phyloP scores from a whole-genome alignment of 805 yeast genomes.

The Candida caryicola region DNA sequence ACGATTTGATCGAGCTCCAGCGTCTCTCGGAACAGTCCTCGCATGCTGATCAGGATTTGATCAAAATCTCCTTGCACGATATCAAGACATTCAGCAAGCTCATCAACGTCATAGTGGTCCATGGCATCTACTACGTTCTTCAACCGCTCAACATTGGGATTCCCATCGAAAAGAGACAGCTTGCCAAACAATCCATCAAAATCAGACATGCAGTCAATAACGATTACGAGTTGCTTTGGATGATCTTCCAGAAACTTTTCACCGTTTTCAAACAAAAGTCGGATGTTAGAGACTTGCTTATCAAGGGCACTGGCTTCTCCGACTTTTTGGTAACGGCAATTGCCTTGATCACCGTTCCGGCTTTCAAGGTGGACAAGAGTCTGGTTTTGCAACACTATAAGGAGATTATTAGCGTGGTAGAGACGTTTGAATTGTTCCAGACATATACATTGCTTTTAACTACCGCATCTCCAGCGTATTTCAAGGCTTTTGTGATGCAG shows the following conservation, averaged over 20 bases:
- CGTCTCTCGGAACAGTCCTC: constrained; percentile 23
- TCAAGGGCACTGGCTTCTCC: constrained; percentile 66
- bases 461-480: constrained; percentile 45
- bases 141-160: constrained; percentile 55
- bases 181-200: constrained; percentile 17
- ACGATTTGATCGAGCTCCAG: constrained; percentile 40
- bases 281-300: constrained; percentile 51
- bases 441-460: constrained; percentile 58
- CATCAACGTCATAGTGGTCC: constrained; percentile 60
- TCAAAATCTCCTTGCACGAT: constrained; percentile 80
- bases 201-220: background rate
- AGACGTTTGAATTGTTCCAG: constrained; percentile 65
- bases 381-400: constrained; percentile 12
- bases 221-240: constrained; percentile 20
- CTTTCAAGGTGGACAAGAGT: constrained; percentile 11
- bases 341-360: constrained; percentile 38
- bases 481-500: constrained; percentile 45
- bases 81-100: constrained; percentile 69
- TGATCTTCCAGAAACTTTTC: constrained; percentile 30
- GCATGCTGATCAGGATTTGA: constrained; percentile 29
- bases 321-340: constrained; percentile 54
- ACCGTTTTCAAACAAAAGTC: constrained; percentile 38
- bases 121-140: constrained; percentile 67
- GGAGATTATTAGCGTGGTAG: constrained; percentile 45
- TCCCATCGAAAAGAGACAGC: constrained; percentile 57